These are phyloP conservation scores for Spathaspora arborariae DNA, from an alignment of 805 yeast genomes.

Conservation along the genomic window DNA sequence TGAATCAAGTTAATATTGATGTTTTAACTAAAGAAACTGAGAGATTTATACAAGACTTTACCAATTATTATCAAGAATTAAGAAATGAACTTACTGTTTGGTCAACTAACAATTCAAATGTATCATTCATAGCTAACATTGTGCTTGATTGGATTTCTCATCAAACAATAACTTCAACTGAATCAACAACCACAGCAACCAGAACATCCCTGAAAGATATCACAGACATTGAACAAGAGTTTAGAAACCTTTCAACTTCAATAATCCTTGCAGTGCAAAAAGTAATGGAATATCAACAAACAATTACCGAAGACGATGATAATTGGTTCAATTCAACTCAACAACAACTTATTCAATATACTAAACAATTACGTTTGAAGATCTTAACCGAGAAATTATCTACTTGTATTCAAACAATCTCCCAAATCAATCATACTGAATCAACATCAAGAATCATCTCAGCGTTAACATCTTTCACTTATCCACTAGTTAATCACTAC, in stretches of 20 bases:
- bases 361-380: slow-evolving; percentile 40
- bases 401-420: slow-evolving; percentile 30
- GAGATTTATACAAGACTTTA: slow-evolving; percentile 18
- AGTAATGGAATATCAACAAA: slow-evolving; percentile 34
- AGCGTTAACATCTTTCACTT: slow-evolving; percentile 51
- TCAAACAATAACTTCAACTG: slow-evolving; percentile 14
- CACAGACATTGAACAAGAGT: slow-evolving; percentile 41
- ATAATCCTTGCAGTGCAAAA: slow-evolving; percentile 69
- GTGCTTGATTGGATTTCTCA: slow-evolving; percentile 45
- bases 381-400: slow-evolving; percentile 33
- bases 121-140: slow-evolving; percentile 47
- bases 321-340: slow-evolving; percentile 57
- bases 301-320: slow-evolving; percentile 46
- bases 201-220: slow-evolving; percentile 17
- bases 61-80: slow-evolving; percentile 19
- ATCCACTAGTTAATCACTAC: slow-evolving; percentile 66
- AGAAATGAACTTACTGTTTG: slow-evolving; percentile 26
- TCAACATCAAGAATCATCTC: slow-evolving; percentile 35
- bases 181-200: slow-evolving; percentile 21
- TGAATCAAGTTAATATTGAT: slow-evolving; percentile 19
- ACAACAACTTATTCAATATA: slow-evolving; percentile 35
- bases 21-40: slow-evolving; percentile 13
- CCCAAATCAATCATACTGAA: slow-evolving; percentile 33
- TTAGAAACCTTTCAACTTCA: slow-evolving; percentile 52
- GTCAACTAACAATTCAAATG: slow-evolving; percentile 24